Conservation (phyloP, 345 rosid species). For the Hibiscus tridactylites region DNA sequence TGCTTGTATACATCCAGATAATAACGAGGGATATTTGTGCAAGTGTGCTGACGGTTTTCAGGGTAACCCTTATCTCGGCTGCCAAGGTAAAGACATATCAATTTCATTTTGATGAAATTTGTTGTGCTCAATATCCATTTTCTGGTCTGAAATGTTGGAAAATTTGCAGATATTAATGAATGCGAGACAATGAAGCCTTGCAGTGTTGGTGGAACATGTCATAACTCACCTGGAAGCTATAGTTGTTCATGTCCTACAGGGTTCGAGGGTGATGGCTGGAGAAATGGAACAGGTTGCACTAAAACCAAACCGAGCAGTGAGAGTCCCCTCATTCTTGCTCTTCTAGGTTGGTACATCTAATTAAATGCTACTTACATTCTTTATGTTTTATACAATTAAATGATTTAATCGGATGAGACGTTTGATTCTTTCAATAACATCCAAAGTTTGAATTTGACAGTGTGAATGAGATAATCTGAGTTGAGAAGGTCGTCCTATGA, state of each 20-base stretch:
- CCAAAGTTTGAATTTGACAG: too few species aligned
- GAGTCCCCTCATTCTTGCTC: background rate
- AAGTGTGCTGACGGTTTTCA: background rate
- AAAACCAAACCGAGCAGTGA: too few species aligned
- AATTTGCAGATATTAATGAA: conserved; percentile 5
- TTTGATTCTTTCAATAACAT: too few species aligned
- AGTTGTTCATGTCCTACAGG: background rate
- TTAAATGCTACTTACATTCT: background rate
- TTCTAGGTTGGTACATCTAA: background rate
- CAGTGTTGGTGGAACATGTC: background rate
- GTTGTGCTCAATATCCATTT: too few species aligned
- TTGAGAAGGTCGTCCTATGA: too few species aligned
- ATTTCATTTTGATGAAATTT: background rate
- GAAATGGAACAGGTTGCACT: background rate
- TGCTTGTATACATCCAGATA: background rate
- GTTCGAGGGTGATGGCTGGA: background rate
- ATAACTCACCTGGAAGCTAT: conserved; percentile 2
- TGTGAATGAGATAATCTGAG: too few species aligned
- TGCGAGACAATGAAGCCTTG: background rate
- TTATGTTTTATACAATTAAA: too few species aligned
- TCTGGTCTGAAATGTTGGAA: background rate
- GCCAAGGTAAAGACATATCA: background rate
- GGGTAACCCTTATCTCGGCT: background rate
- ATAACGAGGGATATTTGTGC: background rate
- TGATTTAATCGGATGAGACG: too few species aligned